Percentiles rank a stretch among this genome's conserved stretches.
These are phyloP conservation scores for Selaginella tamariscina DNA, from an alignment of 75 land plant genomes.

Conservation along the genomic window DNA sequence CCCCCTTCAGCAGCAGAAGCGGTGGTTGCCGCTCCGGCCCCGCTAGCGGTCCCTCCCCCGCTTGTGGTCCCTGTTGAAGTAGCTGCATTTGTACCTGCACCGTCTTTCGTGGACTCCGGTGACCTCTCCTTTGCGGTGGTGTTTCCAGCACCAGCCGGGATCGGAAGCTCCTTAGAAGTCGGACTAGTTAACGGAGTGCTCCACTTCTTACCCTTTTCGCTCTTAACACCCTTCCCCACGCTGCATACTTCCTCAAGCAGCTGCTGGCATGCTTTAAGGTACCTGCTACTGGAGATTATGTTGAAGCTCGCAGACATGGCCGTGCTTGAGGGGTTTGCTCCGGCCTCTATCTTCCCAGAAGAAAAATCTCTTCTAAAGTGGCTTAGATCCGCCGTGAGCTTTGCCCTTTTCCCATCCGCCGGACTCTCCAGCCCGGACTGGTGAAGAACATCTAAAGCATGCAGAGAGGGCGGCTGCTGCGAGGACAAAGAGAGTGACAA, in stretches of 20 bases:
- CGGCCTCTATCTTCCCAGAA: neutral
- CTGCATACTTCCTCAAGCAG: conserved; percentile 52
- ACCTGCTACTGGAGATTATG: conserved; percentile 23
- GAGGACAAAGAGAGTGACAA: conserved; percentile 21
- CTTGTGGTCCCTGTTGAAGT: neutral
- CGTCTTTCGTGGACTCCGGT: conserved; percentile 6
- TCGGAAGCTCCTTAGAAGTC: neutral
- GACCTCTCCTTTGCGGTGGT: no score
- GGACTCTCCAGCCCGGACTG: conserved; percentile 4
- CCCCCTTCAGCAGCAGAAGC: conserved; percentile 4
- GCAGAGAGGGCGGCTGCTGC: conserved; percentile 20
- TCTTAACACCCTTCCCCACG: conserved; percentile 35
- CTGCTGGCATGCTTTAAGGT: conserved; percentile 44
- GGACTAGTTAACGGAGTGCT: neutral
- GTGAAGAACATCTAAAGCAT: conserved; percentile 16
- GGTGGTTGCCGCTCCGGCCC: neutral
- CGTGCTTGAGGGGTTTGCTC: neutral
- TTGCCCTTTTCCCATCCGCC: neutral
- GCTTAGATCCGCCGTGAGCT: neutral
- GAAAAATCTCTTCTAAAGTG: conserved; percentile 7
- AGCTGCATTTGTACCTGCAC: conserved; percentile 7
- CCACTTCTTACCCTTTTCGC: conserved; percentile 17
- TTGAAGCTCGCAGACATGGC: conserved; percentile 4
- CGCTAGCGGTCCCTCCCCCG: neutral
- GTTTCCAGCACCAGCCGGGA: neutral